A percentile compares a stretch with the other conserved stretches of the same genome.
Conservation (phyloP, 352 stramenopile genomes). For the Blastocystis hominis region DNA sequence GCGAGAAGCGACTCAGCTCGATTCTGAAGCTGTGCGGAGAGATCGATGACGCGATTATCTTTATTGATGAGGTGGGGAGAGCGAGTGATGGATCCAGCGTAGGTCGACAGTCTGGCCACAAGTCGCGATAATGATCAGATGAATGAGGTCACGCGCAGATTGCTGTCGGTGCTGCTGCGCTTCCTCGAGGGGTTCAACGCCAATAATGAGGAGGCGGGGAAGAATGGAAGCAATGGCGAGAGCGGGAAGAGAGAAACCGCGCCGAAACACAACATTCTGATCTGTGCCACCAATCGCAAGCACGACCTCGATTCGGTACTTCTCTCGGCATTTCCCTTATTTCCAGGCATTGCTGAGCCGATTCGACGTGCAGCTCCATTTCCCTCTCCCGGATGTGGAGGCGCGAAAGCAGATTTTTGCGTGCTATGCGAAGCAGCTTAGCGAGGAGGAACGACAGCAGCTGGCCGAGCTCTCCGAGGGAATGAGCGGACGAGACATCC, state of each 20-base stretch:
- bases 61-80: conserved; percentile 74
- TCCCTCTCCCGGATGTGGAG: conserved; percentile 74
- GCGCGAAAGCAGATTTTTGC: conserved; percentile 76
- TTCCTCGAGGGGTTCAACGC: conserved; percentile 83
- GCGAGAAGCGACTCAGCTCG: conserved; percentile 81
- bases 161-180: conserved; percentile 79
- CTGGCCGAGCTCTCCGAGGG: conserved; percentile 71
- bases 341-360: conserved; percentile 72
- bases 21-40: conserved; percentile 84
- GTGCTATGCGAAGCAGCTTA: conserved; percentile 79
- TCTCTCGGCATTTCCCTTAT: not conserved
- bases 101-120: conserved; percentile 78
- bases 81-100: conserved; percentile 61
- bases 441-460: conserved; percentile 67
- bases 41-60: conserved; percentile 78
- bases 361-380: conserved; percentile 81
- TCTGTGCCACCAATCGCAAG: conserved; percentile 83
- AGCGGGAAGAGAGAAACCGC: not conserved
- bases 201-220: conserved; percentile 69
- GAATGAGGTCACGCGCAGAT: conserved; percentile 80
- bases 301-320: conserved; percentile 76
- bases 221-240: too few species aligned
- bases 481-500: conserved; percentile 83
- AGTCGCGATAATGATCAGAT: conserved; percentile 75
- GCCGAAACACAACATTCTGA: conserved; percentile 66